Conservation (phyloP, 108 stramenopile genomes). For the Conticribra weissflogii region DNA sequence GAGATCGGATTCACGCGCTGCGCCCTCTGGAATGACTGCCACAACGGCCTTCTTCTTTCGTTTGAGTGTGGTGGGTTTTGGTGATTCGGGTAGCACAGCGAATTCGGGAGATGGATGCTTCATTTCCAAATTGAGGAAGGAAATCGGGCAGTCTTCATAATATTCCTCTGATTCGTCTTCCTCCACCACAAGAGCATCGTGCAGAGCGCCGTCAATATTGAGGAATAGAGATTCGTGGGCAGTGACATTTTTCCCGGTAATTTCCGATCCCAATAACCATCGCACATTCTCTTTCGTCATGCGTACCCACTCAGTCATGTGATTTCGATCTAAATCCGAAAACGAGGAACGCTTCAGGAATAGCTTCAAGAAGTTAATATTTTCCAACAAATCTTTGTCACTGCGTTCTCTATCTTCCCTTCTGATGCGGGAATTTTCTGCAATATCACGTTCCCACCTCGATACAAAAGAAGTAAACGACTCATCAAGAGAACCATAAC, state of each 20-base stretch:
- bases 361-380: conserved; percentile 1
- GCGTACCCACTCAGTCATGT: conserved; percentile 5
- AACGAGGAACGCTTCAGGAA: conserved; percentile 21
- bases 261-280: conserved; percentile 14
- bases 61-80: not conserved
- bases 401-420: not conserved
- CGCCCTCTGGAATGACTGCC: conserved; percentile 14
- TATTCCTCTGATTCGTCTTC: not conserved
- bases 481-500: conserved; percentile 4
- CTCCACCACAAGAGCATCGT: not conserved
- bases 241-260: no score
- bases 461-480: conserved; percentile 14
- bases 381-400: not conserved
- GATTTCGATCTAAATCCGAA: conserved; percentile 15
- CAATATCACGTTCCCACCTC: conserved; percentile 26
- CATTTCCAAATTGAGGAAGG: conserved; percentile 16
- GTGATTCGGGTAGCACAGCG: not conserved
- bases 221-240: conserved; percentile 10
- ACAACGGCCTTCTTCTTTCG: not conserved
- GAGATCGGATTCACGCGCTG: conserved; percentile 45
- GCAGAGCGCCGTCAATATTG: conserved; percentile 16
- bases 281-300: conserved; percentile 8
- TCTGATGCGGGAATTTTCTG: no score
- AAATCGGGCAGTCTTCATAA: conserved; percentile 10
- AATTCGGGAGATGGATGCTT: conserved; percentile 22